Evolutionary conservation across 169 alveolate genomes (phyloP), one percentile per base, ranked within the genome.

Genomic region (Cryptosporidium meleagridis): DNA sequence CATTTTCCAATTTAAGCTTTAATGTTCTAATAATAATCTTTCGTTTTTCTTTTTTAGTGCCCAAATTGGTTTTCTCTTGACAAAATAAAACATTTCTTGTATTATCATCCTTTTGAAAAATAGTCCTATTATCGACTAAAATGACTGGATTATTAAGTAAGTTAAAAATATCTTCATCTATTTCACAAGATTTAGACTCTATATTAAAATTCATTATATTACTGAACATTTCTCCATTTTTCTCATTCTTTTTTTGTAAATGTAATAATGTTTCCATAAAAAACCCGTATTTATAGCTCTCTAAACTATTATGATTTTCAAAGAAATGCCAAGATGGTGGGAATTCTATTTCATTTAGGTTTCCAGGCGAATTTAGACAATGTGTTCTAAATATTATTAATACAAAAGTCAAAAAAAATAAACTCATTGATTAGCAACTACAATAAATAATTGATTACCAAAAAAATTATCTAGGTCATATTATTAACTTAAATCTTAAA

Each of bases 301-400:
- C 89, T 31, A 80, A 62, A 18, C 75, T 80, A 45, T 80, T 37
- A 23, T 80, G 89, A 41, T 80, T 80, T 45, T 80, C 89, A 80
- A 80, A 80, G 62, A 80, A 80, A n/a, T 80, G 89, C 89, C 89
- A 80, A 62, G 89, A 80, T 80, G 72, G 75, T 41, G 75, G 89
- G 35, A 80, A 80, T 33, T 80, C 89, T n/a, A 70, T 48, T n/a
- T 26, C 84, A 70, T 48, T 39, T 44, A 45, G 23, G 39, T 5
- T 26, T 12, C n/a, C 59, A n/a, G 45, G 10, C 29, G 29, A 45
- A 23, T 21, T 45, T 41, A 33, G 59, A n/a, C 44, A 55, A 21
- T 58, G 8, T 53, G 37, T 18, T 23, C 41, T 53, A 4, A 21
- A 26, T 14, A 55, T 58, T 53, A 73, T 26, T 21, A 73, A 35